A percentile compares a stretch with the other conserved stretches of the same genome.
Conservation (phyloP, 1,139 yeast species). For the Kluyveromyces sp. region DNA sequence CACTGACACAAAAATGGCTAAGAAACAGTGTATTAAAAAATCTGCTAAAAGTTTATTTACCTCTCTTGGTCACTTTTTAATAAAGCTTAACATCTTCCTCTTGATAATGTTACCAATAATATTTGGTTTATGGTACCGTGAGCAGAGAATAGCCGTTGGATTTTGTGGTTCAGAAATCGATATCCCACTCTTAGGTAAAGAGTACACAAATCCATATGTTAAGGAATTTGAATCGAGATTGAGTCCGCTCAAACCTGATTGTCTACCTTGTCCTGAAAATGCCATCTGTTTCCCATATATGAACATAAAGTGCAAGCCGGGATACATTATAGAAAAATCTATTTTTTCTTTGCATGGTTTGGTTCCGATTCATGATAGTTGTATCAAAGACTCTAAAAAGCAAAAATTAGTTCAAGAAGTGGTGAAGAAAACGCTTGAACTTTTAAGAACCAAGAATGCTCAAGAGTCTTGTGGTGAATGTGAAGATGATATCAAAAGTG, state of each 20-base stretch:
- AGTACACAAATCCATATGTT: conserved; percentile 15
- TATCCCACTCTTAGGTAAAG: conserved; percentile 28
- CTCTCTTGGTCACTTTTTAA: conserved; percentile 8
- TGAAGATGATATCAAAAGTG: conserved; percentile 41
- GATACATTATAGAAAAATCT: conserved; percentile 49
- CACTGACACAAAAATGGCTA: background rate
- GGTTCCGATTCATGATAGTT: conserved; percentile 53
- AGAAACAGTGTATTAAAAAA: background rate
- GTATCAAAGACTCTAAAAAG: conserved; percentile 72
- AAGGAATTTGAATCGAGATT: conserved; percentile 17
- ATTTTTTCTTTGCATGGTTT: conserved; percentile 49
- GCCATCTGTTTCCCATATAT: conserved; percentile 63
- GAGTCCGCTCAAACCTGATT: conserved; percentile 43
- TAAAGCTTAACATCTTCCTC: conserved; percentile 11
- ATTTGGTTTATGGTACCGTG: conserved; percentile 53
- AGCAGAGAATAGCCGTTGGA: conserved; percentile 52
- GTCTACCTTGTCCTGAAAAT: conserved; percentile 74
- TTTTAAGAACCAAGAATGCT: conserved; percentile 66
- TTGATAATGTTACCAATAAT: conserved; percentile 20
- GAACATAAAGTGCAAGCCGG: conserved; percentile 60
- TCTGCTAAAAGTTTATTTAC: background rate
- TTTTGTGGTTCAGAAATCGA: conserved; percentile 53
- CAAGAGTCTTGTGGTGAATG: conserved; percentile 53
- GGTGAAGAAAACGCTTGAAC: conserved; percentile 58
- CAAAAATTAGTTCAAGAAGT: conserved; percentile 62